Evolutionary conservation across 352 stramenopile genomes (phyloP).

Genomic region (Thraustochytrium striatum): DNA sequence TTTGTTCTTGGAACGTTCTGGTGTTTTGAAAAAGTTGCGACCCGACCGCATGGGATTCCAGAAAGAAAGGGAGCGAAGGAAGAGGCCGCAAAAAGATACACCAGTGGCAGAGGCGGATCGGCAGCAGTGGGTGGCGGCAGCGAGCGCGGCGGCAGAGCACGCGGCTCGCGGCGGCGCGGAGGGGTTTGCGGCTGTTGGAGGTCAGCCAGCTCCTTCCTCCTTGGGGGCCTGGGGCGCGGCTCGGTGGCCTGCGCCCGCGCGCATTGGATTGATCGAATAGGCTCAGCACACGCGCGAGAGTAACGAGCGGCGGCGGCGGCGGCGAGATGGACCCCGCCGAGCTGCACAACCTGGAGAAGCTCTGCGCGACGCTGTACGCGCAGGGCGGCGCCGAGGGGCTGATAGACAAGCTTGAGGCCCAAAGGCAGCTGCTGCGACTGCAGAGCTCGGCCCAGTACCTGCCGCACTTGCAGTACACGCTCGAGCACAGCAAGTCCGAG

Average conservation of each 20-base stretch:
- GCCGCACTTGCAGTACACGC: conserved; percentile 78
- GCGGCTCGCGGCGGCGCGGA: not conserved
- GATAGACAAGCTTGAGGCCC: conserved; percentile 61
- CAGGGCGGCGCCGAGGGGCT: conserved; percentile 53
- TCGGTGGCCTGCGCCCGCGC: too few relatives aligned
- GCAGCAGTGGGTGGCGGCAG: too few relatives aligned
- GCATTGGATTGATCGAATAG: too few relatives aligned
- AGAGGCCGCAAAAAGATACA: too few relatives aligned
- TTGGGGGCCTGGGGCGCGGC: not conserved
- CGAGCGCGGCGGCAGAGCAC: not conserved
- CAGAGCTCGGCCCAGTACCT: conserved; percentile 82
- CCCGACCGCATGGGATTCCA: too few relatives aligned
- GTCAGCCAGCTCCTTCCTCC: not conserved
- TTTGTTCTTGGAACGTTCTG: not conserved
- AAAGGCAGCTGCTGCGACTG: conserved; percentile 73
- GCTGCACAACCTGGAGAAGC: conserved; percentile 16
- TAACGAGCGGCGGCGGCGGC: not conserved
- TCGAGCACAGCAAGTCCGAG: conserved; percentile 73
- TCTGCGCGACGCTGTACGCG: conserved; percentile 17
- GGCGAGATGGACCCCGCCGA: conserved; percentile 20
- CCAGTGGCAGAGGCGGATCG: too few relatives aligned
- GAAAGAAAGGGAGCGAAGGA: too few relatives aligned
- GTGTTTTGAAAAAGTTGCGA: too few relatives aligned
- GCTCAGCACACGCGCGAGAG: not conserved
- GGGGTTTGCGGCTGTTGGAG: not conserved